Percentiles rank a stretch among this genome's conserved stretches.
Evolutionary conservation across 1,139 yeast species (phyloP).

Genomic region (Diutina pseudorugosa): DNA sequence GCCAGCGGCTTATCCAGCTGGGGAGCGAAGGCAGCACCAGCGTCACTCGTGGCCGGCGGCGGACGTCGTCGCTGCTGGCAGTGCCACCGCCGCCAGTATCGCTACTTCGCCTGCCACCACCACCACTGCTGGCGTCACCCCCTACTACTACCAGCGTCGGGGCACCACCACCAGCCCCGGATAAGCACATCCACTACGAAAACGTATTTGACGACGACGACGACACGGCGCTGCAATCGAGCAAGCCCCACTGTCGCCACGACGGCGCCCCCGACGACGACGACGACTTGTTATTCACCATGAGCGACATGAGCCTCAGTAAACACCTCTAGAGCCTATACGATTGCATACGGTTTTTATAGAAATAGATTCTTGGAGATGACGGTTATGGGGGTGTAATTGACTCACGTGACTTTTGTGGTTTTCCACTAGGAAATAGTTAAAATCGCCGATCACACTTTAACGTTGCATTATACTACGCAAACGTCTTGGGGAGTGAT

Average conservation of each 20-base stretch:
- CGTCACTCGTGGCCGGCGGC: not conserved
- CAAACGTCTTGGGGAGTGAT: too few species aligned
- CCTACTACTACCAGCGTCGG: not conserved
- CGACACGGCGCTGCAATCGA: constrained; percentile 11
- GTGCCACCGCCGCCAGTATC: constrained; percentile 7
- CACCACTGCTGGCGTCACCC: not conserved
- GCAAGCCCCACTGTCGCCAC: constrained; percentile 2
- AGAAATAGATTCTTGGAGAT: not conserved
- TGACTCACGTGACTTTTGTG: too few species aligned
- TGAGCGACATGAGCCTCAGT: constrained; percentile 64
- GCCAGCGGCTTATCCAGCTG: constrained; percentile 23
- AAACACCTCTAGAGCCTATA: constrained; percentile 1
- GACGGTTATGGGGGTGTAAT: too few species aligned
- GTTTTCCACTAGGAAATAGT: too few species aligned
- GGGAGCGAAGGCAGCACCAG: not conserved
- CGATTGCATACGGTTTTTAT: not conserved
- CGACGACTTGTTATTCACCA: constrained; percentile 73
- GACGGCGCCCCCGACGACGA: constrained; percentile 42
- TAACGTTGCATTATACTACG: too few species aligned
- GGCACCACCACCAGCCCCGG: constrained; percentile 9
- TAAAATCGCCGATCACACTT: too few species aligned
- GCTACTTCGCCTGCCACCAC: constrained; percentile 5
- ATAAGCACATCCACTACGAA: constrained; percentile 27
- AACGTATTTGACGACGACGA: constrained; percentile 44
- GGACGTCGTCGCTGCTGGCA: not conserved